Conservation (phyloP, 2,329 filamentous ascomycete genomes). For the Rachicladosporium sp. region DNA sequence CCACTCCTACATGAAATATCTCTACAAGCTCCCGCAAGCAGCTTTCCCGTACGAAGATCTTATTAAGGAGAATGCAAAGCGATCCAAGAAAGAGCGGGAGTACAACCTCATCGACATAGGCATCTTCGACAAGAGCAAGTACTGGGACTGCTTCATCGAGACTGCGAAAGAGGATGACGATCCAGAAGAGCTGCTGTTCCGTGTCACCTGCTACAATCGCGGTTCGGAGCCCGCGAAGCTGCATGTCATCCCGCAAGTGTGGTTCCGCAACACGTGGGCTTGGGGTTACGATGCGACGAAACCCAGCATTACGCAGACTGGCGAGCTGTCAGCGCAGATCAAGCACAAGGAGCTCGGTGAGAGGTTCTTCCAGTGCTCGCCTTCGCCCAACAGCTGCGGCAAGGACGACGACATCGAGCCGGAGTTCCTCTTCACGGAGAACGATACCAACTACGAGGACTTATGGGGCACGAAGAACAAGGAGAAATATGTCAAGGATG, state of each 20-base stretch:
- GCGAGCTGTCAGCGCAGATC: constrained; percentile 59
- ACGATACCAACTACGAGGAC: constrained; percentile 74
- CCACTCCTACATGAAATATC: constrained; percentile 96
- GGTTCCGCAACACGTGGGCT: constrained; percentile 95
- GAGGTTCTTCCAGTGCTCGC: constrained; percentile 72
- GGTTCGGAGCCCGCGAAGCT: constrained; percentile 81
- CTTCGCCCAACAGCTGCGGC: constrained; percentile 72
- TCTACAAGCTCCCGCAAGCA: constrained; percentile 93
- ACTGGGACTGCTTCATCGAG: constrained; percentile 97
- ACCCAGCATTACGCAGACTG: constrained; percentile 58
- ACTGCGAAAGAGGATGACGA: constrained; percentile 90
- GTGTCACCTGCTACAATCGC: constrained; percentile 91
- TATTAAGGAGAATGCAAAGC: constrained; percentile 67
- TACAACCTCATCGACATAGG: constrained; percentile 89
- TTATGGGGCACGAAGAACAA: constrained; percentile 71
- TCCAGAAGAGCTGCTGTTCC: constrained; percentile 81
- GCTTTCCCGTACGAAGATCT: constrained; percentile 88
- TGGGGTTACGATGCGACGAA: constrained; percentile 84
- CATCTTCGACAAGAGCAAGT: constrained; percentile 74
- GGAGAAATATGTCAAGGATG: constrained; percentile 83
- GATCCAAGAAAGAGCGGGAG: constrained; percentile 65
- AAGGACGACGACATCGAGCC: constrained; percentile 76
- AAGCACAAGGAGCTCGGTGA: constrained; percentile 70
- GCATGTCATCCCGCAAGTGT: constrained; percentile 87
- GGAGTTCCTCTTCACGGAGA: constrained; percentile 81